Conservation (phyloP, 2,329 filamentous ascomycete genomes). For the Davidsoniella australis region DNA sequence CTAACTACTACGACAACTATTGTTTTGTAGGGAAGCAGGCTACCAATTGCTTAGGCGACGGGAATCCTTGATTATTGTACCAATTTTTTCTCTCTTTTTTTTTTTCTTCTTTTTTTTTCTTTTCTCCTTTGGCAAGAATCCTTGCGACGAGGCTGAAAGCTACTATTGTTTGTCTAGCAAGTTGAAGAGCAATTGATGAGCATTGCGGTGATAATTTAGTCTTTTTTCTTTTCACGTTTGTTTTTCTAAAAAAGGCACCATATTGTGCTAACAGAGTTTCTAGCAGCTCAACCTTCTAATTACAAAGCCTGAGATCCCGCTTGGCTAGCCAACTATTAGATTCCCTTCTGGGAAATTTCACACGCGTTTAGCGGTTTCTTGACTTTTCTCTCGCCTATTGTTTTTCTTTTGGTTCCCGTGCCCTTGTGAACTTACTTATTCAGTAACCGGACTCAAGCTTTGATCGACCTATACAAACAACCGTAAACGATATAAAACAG, state of each 20-base stretch:
- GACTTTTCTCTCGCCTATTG: too few species aligned
- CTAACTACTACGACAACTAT: too few species aligned
- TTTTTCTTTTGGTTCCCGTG: too few species aligned
- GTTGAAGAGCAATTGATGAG: neutral
- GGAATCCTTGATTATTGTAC: too few species aligned
- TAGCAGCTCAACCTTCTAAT: neutral
- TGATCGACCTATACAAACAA: neutral
- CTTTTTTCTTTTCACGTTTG: neutral
- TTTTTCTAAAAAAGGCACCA: neutral
- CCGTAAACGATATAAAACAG: neutral
- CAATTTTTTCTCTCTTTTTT: neutral
- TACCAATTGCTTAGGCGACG: neutral
- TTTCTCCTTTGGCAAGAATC: neutral
- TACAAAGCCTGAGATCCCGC: too few species aligned
- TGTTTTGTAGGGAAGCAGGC: neutral
- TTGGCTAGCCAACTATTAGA: too few species aligned
- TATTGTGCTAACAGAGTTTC: neutral
- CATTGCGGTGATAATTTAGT: neutral
- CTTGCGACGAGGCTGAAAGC: slow-evolving; percentile 11
- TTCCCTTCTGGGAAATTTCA: too few species aligned
- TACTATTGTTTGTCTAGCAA: neutral
- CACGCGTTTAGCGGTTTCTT: too few species aligned
- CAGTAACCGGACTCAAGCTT: too few species aligned
- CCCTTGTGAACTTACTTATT: too few species aligned
- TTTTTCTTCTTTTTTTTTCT: neutral